A percentile compares a stretch with the other conserved stretches of the same genome.
These are phyloP conservation scores for Bonia amplexicaulis DNA, from an alignment of 176 grass and related monocot species.

Conservation along the genomic window DNA sequence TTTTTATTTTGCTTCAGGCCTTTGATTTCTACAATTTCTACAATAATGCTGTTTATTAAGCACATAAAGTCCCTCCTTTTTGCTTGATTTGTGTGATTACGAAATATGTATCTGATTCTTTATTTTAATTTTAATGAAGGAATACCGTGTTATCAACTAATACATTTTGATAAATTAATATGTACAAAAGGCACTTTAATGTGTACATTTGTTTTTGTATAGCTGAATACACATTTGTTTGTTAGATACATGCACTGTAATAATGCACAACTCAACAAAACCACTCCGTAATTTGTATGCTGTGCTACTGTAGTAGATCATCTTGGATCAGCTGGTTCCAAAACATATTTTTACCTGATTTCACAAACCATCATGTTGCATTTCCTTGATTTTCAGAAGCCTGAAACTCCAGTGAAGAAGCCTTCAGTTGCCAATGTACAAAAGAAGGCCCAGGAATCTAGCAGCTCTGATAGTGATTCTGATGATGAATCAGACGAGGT, in stretches of 20 bases:
- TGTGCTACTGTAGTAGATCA: background rate
- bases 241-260: background rate
- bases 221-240: background rate
- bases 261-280: background rate
- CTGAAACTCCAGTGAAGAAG: slow-evolving; percentile 40
- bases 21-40: background rate
- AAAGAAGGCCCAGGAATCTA: slow-evolving; percentile 32
- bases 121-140: background rate
- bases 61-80: background rate
- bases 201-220: background rate
- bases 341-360: background rate
- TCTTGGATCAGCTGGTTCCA: background rate
- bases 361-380: background rate
- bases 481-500: slow-evolving; percentile 50
- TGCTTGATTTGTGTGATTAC: background rate
- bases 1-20: background rate
- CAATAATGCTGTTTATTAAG: background rate
- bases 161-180: background rate
- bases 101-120: background rate
- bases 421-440: slow-evolving; percentile 17
- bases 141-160: background rate
- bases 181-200: background rate
- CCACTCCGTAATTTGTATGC: background rate
- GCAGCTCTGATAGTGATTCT: slow-evolving; percentile 43
- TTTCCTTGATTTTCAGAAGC: slow-evolving; percentile 28